These are phyloP conservation scores for Gossypium bickii DNA, from an alignment of 345 rosid species.

Conservation along the genomic window DNA sequence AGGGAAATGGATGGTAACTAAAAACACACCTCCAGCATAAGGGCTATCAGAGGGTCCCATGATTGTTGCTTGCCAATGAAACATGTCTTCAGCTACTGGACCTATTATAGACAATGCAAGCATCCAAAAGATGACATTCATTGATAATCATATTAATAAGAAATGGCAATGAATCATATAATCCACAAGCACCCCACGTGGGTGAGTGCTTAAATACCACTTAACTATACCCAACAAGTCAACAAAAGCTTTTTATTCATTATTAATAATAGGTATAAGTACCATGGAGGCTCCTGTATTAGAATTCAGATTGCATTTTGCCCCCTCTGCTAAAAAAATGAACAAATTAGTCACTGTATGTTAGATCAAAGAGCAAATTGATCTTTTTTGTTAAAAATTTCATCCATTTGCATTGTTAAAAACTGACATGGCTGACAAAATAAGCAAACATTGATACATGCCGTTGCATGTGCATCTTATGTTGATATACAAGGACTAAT, in stretches of 20 bases:
- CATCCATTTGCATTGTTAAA: no score
- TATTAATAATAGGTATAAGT: no score
- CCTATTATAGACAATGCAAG: constrained; percentile 12
- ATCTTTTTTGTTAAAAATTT: no score
- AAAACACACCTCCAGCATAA: constrained; percentile 36
- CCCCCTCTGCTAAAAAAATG: no score
- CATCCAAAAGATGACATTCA: not conserved
- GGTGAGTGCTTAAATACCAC: not conserved
- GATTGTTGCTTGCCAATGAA: constrained; percentile 36
- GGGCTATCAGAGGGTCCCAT: constrained; percentile 47
- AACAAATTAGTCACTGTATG: no score
- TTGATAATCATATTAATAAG: not conserved
- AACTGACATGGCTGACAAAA: not conserved
- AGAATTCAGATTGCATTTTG: no score
- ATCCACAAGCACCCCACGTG: not conserved
- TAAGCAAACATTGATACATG: not conserved
- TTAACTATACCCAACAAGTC: not conserved
- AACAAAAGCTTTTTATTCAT: not conserved
- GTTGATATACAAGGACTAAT: no score
- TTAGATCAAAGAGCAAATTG: no score
- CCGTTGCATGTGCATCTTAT: no score
- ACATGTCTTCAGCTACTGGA: constrained; percentile 36
- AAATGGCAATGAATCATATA: not conserved
- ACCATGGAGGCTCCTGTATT: no score
- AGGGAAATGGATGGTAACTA: constrained; percentile 34